These are phyloP conservation scores for Aureobasidium pullulans DNA, from an alignment of 2,329 filamentous ascomycete genomes.

Conservation along the genomic window DNA sequence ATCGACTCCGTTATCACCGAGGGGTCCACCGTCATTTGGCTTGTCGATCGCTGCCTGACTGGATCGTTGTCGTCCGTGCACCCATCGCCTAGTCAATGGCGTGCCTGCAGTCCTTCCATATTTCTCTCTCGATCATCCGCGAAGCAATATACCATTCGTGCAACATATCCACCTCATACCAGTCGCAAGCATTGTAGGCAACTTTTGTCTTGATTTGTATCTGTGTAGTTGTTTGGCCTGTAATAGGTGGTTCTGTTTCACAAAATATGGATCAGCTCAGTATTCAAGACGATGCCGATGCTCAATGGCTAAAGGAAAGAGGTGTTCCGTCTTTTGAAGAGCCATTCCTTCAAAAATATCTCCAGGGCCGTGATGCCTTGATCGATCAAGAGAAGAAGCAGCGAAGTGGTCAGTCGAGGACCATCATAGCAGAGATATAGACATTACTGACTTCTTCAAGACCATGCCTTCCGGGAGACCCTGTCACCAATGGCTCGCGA, in stretches of 20 bases:
- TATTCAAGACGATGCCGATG: conserved; percentile 27
- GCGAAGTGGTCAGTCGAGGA: conserved; percentile 59
- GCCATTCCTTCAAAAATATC: conserved; percentile 74
- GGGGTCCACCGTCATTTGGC: neutral
- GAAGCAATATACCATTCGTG: neutral
- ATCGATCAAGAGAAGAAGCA: conserved; percentile 74
- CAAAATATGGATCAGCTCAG: conserved; percentile 4
- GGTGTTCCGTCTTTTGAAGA: conserved; percentile 47
- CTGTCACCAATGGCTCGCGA: conserved; percentile 72
- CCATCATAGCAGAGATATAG: neutral
- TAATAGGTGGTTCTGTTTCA: neutral
- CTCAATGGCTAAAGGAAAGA: conserved; percentile 34
- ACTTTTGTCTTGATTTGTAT: neutral
- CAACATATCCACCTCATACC: conserved; percentile 1
- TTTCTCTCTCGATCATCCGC: conserved; percentile 3
- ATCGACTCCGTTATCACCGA: neutral
- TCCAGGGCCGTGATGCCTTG: conserved; percentile 66
- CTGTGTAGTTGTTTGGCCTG: too few species aligned
- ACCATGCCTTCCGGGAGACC: conserved; percentile 62
- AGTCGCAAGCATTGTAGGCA: too few species aligned
- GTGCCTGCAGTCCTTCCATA: neutral
- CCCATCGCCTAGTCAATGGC: neutral
- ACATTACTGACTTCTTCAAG: conserved; percentile 31
- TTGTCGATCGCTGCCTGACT: neutral
- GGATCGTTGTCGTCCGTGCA: neutral